Evolutionary conservation across 2,329 filamentous ascomycete genomes (phyloP), one percentile per base, ranked within the genome.

Genomic region (Penicillium sp.): DNA sequence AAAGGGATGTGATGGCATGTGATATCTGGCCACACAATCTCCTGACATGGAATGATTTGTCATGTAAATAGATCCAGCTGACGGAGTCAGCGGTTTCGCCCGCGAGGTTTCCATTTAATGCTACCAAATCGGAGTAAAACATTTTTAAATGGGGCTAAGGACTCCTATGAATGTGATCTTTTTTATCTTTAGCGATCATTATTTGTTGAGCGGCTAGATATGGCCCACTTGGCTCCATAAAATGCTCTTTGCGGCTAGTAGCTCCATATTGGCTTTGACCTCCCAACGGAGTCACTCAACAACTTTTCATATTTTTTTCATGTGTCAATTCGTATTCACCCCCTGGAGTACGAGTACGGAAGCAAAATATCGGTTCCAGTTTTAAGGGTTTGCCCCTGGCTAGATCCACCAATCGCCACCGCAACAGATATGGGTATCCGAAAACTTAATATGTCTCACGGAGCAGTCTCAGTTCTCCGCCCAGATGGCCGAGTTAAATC

Each of bases 171-270:
- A 41, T 41, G 39, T 41, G 39, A 41, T 41, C 39, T 13, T 14
- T 29, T 19, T 21, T 22, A 41, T 41, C 19, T 22, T 14, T 39
- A 19, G 8, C 16, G 8, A 19, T n/a, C 16, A 41, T 22, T 41
- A 41, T 41, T 41, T 41, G 39, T 41, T 41, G 39, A 41, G 39
- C 39, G 10, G 39, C 39, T 41, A 41, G 13, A 21, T 13, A 19
- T 41, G 39, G 19, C 19, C 39, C 39, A 41, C 48, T 27, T 44
- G 55, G 44, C 41, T 41, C 51, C 39, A 46, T 51, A 27, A 41
- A 41, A 41, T 1, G 10, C 58, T 52, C 19, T 47, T 56, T 61
- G 21, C 10, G 58, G 58, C 31, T 61, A 61, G 58, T 27, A 44
- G 29, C 52, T 37, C 58, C 49, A 53, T 58, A 46, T 60, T 47